Evolutionary conservation across 2,329 filamentous ascomycete genomes (phyloP).

Genomic region (Cladophialophora psammophila): DNA sequence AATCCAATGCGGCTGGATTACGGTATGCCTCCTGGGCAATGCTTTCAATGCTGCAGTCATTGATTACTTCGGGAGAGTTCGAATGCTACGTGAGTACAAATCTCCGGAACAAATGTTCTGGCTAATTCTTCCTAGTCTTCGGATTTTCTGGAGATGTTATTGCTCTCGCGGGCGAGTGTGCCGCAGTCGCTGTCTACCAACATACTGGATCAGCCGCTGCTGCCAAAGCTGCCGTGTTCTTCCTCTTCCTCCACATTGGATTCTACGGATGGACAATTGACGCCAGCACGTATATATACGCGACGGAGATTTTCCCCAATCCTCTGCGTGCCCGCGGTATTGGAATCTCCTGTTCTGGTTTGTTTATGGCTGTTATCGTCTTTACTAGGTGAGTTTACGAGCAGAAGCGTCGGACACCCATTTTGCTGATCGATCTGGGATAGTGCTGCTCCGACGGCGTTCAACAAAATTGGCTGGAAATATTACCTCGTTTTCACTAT

Average conservation of each 20-base stretch:
- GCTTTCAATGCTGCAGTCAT: slow-evolving; percentile 45
- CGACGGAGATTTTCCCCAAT: slow-evolving; percentile 76
- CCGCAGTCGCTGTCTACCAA: slow-evolving; percentile 57
- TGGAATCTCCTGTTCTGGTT: slow-evolving; percentile 18
- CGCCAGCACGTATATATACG: slow-evolving; percentile 70
- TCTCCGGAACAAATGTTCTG: background rate
- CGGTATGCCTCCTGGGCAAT: slow-evolving; percentile 22
- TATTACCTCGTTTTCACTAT: slow-evolving; percentile 43
- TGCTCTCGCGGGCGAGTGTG: slow-evolving; percentile 46
- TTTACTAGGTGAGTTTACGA: slow-evolving; percentile 9
- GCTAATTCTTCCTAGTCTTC: slow-evolving; percentile 43
- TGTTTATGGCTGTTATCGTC: slow-evolving; percentile 19
- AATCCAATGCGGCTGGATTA: slow-evolving; percentile 26
- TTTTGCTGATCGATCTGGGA: background rate
- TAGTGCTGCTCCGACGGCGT: slow-evolving; percentile 44
- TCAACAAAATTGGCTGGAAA: slow-evolving; percentile 45
- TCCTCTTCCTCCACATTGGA: slow-evolving; percentile 56
- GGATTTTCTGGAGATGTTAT: slow-evolving; percentile 45
- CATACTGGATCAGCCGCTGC: slow-evolving; percentile 55
- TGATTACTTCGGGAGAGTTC: slow-evolving; percentile 48
- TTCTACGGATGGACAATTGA: slow-evolving; percentile 71
- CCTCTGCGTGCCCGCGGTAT: slow-evolving; percentile 72
- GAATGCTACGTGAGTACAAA: slow-evolving; percentile 38
- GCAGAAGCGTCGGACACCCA: background rate
- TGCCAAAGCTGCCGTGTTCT: slow-evolving; percentile 70